Evolutionary conservation across 1,139 yeast genomes (phyloP).

Genomic region (Waltiozyma sp.): DNA sequence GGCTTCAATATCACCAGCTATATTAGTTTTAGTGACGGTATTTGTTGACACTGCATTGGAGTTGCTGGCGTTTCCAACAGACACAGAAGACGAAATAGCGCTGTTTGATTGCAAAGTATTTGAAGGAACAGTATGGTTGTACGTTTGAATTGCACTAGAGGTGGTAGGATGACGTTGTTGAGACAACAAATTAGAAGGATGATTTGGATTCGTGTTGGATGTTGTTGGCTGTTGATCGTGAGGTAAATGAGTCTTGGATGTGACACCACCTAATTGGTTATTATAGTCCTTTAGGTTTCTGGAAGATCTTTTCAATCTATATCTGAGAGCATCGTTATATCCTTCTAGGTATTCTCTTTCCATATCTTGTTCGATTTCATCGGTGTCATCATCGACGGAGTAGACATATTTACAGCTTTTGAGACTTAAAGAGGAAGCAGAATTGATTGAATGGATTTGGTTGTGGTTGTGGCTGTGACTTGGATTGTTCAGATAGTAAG

Average conservation of each 20-base stretch:
- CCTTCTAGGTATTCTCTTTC: constrained; percentile 64
- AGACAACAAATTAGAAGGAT: no score
- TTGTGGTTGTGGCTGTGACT: no score
- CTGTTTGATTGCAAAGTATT: no score
- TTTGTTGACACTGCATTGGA: no score
- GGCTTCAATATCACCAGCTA: constrained; percentile 4
- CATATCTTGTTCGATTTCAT: constrained; percentile 44
- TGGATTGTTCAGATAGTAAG: constrained; percentile 3
- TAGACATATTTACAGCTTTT: constrained; percentile 29
- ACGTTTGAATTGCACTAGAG: no score
- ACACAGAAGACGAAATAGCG: no score
- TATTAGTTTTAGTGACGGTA: neutral
- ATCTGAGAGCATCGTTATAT: constrained; percentile 53
- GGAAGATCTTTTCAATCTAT: constrained; percentile 23
- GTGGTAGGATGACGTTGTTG: no score
- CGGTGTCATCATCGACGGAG: constrained; percentile 71
- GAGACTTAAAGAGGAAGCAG: constrained; percentile 3
- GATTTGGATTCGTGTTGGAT: no score
- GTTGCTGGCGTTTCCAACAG: no score
- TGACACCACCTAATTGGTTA: neutral
- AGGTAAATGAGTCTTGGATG: no score
- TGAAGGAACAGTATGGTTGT: no score
- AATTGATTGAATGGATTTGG: neutral
- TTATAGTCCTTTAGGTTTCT: constrained; percentile 8
- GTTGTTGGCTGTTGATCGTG: no score